Base-by-base conservation (phyloP, 345 rosid species). In the Limnanthes douglasii region DNA sequence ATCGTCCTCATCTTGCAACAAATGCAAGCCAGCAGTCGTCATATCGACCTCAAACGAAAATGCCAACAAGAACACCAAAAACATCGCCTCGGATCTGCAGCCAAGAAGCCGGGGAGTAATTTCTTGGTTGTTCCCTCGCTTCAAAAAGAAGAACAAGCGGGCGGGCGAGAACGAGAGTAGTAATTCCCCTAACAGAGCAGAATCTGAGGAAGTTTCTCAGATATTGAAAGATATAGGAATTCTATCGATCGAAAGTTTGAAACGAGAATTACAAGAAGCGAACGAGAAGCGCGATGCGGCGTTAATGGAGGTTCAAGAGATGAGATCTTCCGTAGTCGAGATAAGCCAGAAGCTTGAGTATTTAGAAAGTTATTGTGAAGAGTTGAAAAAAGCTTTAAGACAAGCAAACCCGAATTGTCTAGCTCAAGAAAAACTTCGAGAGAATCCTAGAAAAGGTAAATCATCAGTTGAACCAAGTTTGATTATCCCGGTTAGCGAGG, bases 301-400 rank as follows among this genome's bases (percentile, higher is more conserved):
- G 0, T 50, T 77, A 16, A 45, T 41, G 48, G 94, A 84, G 45
- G 94, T 70, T 35, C 32, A 68, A 1, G 86, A 74, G 61, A 79
- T 84, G 95, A 84, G 55, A 51, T 68, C 84, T 47, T 80, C 92
- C 2, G 2, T 90, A 19, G 79, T 62, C 39, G 84, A 77, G 44
- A 63, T 90, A 21, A 72, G 64, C 39, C 66, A 72, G 57, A 90
- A 77, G 69, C 73, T 84, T 33, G 85, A 77, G 61, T 73, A 77
- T 50, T 50, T 90, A 63, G 95, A 84, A 61, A 65, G 54, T 15
- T 80, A 90, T 24, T 80, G 98, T 32, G 92, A 74, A 31, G 77
- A 70, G 45, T 69, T 90, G 20, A 90, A 79, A 71, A 80, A 55
- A 53, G 84, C 86, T 11, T 53, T 77, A 38, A 67, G 66, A 60